Evolutionary conservation across 2,329 filamentous ascomycete genomes (phyloP).

Genomic region (Zopfia rhizophila): DNA sequence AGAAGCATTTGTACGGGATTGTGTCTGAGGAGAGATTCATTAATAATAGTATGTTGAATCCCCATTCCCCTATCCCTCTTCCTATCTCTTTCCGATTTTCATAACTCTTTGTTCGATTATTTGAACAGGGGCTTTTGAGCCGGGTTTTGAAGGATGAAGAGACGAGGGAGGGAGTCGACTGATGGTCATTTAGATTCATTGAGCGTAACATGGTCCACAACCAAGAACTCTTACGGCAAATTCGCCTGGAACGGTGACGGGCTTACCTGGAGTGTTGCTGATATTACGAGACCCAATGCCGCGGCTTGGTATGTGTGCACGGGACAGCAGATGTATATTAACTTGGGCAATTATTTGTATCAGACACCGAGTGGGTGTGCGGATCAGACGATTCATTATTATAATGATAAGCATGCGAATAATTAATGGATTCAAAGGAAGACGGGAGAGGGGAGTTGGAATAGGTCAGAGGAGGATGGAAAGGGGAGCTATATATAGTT

Average conservation of each 20-base stretch:
- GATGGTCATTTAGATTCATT: conserved; percentile 46
- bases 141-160: too few species aligned
- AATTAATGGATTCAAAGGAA: conserved; percentile 22
- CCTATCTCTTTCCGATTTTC: neutral
- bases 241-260: conserved; percentile 70
- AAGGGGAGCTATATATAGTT: too few species aligned
- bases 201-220: conserved; percentile 62
- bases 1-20: conserved; percentile 49
- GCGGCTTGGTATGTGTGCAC: conserved; percentile 70
- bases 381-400: conserved; percentile 64
- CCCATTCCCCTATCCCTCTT: neutral
- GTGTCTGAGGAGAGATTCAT: conserved; percentile 39
- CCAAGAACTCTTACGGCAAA: conserved; percentile 64
- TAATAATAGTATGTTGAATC: conserved; percentile 41
- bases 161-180: too few species aligned
- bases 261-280: conserved; percentile 63
- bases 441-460: too few species aligned
- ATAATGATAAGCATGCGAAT: conserved; percentile 50
- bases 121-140: too few species aligned
- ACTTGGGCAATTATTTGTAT: conserved; percentile 68
- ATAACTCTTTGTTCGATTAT: neutral
- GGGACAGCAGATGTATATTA: conserved; percentile 64
- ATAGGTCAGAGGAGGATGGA: too few species aligned
- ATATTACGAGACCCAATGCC: conserved; percentile 63
- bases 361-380: conserved; percentile 67